A percentile compares a stretch with the other conserved stretches of the same genome.
These are phyloP conservation scores for Leccinum longicurvipes DNA, from an alignment of 768 basidiomycete genomes.

Conservation along the genomic window DNA sequence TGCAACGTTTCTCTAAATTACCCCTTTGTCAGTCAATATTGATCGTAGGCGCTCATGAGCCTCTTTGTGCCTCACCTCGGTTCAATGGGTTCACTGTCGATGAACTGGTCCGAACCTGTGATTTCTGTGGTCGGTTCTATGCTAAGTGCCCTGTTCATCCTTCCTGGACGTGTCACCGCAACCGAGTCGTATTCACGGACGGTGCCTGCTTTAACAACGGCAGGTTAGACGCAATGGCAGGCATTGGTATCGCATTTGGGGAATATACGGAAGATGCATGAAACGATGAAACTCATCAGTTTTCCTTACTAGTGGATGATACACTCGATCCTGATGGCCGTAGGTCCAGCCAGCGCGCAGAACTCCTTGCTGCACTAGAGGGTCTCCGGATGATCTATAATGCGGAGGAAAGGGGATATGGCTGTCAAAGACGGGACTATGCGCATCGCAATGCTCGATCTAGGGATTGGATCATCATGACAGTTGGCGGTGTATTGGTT, in stretches of 20 bases:
- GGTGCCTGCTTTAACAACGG: neutral
- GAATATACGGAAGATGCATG: neutral
- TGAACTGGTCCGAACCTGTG: neutral
- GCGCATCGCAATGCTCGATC: neutral
- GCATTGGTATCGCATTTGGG: neutral
- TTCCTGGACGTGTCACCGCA: neutral
- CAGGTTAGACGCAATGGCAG: neutral
- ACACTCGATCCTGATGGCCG: neutral
- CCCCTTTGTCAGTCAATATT: neutral
- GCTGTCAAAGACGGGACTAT: neutral
- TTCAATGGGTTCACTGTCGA: neutral
- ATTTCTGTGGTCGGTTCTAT: neutral
- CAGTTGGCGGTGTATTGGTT: too few relatives aligned
- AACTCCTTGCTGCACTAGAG: neutral
- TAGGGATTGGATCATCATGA: neutral
- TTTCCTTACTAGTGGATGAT: neutral
- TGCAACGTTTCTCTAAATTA: too few relatives aligned
- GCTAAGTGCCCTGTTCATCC: neutral
- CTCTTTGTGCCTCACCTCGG: neutral
- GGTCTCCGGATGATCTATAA: slow-evolving; percentile 27
- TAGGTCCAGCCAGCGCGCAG: neutral
- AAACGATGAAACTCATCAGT: neutral
- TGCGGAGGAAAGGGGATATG: slow-evolving; percentile 12
- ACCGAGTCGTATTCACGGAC: neutral
- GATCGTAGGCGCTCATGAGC: neutral